Conservation (phyloP, 1,284 basidiomycete genomes). For the Pisolithus thermaeus region DNA sequence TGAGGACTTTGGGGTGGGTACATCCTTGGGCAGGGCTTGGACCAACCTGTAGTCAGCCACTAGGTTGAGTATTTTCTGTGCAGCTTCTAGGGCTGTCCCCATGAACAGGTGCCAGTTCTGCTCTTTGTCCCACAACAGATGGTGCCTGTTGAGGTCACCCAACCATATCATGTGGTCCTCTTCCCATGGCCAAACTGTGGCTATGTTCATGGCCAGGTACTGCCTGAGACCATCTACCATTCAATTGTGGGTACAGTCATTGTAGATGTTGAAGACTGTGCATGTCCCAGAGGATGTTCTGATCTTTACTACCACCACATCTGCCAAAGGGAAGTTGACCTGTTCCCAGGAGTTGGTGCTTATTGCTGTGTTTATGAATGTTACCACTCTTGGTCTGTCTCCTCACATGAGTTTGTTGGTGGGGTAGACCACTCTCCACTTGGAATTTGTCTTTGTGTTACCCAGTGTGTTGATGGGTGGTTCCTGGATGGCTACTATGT, state of each 20-base stretch:
- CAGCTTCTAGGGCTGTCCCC: neutral
- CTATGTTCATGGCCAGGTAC: neutral
- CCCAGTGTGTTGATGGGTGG: neutral
- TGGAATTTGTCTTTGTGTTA: neutral
- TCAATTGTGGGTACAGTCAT: too few relatives aligned
- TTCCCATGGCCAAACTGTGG: neutral
- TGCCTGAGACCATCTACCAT: neutral
- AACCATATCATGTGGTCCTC: slow-evolving; percentile 16
- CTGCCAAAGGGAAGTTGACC: too few relatives aligned
- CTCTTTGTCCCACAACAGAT: slow-evolving; percentile 35
- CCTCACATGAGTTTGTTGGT: too few relatives aligned
- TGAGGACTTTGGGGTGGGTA: neutral
- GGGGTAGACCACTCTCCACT: too few relatives aligned
- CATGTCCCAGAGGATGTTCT: too few relatives aligned
- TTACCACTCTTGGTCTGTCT: too few relatives aligned
- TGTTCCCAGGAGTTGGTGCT: too few relatives aligned
- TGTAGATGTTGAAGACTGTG: too few relatives aligned
- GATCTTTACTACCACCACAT: too few relatives aligned
- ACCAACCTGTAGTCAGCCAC: neutral
- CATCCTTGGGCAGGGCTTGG: neutral
- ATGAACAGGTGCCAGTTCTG: slow-evolving; percentile 31
- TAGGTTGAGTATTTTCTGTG: neutral
- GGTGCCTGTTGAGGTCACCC: slow-evolving; percentile 11
- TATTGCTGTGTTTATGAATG: too few relatives aligned
- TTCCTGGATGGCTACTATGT: neutral